These are phyloP conservation scores for Warburgia ugandensis DNA, from an alignment of 164 flowering plant genomes.

Conservation along the genomic window DNA sequence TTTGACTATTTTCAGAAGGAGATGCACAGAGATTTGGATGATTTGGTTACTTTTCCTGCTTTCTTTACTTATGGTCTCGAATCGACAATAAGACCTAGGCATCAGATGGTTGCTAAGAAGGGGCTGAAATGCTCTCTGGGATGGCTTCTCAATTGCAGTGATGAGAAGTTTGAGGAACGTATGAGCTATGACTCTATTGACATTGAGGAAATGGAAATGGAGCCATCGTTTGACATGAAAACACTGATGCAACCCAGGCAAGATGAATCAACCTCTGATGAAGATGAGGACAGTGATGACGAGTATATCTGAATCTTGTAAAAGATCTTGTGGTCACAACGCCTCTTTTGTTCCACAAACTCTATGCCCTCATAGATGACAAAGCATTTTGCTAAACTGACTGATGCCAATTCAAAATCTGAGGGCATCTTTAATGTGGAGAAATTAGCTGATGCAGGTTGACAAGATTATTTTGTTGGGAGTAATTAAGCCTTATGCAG, in stretches of 20 bases:
- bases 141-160: conserved; percentile 86
- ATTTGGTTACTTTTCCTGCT: conserved; percentile 75
- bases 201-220: conserved; percentile 67
- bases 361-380: too few relatives aligned
- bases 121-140: conserved; percentile 71
- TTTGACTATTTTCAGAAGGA: conserved; percentile 56
- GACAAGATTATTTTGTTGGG: too few relatives aligned
- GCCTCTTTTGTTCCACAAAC: too few relatives aligned
- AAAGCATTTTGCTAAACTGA: too few relatives aligned
- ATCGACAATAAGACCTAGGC: conserved; percentile 73
- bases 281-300: conserved; percentile 28
- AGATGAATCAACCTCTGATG: conserved; percentile 49
- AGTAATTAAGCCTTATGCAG: too few relatives aligned
- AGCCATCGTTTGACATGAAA: conserved; percentile 69
- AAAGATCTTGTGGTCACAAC: too few relatives aligned
- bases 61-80: conserved; percentile 90
- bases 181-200: conserved; percentile 72
- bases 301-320: too few relatives aligned
- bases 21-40: conserved; percentile 67
- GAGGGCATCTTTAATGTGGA: too few relatives aligned
- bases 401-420: too few relatives aligned
- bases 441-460: too few relatives aligned
- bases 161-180: conserved; percentile 71
- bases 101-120: conserved; percentile 48
- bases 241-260: conserved; percentile 47